A percentile compares a stretch with the other conserved stretches of the same genome.
These are phyloP conservation scores for Microsporum ferrugineum DNA, from an alignment of 2,329 filamentous ascomycete species.

Conservation along the genomic window DNA sequence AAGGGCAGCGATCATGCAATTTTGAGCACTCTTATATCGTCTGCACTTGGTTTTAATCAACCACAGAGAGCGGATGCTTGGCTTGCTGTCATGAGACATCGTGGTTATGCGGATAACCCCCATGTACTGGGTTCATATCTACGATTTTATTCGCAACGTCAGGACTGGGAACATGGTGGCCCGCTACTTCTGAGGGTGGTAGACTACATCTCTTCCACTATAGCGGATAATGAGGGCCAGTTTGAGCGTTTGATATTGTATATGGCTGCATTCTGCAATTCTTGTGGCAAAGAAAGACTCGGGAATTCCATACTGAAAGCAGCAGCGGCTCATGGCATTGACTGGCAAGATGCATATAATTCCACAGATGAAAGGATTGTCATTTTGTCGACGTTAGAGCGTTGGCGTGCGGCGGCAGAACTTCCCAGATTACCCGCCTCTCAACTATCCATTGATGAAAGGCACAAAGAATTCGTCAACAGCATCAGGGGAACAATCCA, in stretches of 20 bases:
- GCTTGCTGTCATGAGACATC: slow-evolving; percentile 25
- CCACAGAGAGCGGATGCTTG: slow-evolving; percentile 32
- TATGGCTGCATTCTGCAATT: slow-evolving; percentile 32
- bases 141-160: slow-evolving; percentile 27
- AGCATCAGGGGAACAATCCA: not conserved
- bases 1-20: slow-evolving; percentile 25
- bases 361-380: slow-evolving; percentile 22
- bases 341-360: slow-evolving; percentile 19
- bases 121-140: slow-evolving; percentile 29
- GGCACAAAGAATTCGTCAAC: not conserved
- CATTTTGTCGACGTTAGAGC: slow-evolving; percentile 13
- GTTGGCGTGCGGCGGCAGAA: slow-evolving; percentile 23
- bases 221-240: slow-evolving; percentile 8
- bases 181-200: slow-evolving; percentile 25
- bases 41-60: slow-evolving; percentile 32
- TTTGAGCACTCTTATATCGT: slow-evolving; percentile 27
- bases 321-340: slow-evolving; percentile 28
- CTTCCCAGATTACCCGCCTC: not conserved
- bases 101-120: slow-evolving; percentile 29
- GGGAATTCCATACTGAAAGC: slow-evolving; percentile 25
- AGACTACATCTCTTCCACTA: slow-evolving; percentile 24
- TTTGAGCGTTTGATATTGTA: slow-evolving; percentile 28
- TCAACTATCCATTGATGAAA: not conserved
- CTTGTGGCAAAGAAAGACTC: slow-evolving; percentile 22
- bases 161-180: slow-evolving; percentile 28